These are phyloP conservation scores for Pseudoturritis turrita DNA, from an alignment of 345 rosid species.

Conservation along the genomic window DNA sequence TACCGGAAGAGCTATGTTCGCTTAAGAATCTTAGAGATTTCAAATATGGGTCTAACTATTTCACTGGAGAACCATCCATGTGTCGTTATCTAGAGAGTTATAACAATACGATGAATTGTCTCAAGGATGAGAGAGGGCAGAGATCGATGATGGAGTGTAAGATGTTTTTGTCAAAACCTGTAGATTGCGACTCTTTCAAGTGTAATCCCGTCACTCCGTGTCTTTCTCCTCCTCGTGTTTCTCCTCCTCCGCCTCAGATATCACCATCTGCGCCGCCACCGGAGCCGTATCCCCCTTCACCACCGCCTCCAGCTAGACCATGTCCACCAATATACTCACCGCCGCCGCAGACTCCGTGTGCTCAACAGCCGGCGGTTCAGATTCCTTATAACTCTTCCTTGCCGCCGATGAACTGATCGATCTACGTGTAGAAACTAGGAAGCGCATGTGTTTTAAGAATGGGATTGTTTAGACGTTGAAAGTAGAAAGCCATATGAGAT, in stretches of 20 bases:
- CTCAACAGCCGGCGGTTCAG: conserved; percentile 16
- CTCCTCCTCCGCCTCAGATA: conserved; percentile 20
- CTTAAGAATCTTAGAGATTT: conserved; percentile 58
- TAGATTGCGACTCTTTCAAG: conserved; percentile 45
- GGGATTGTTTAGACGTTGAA: background rate
- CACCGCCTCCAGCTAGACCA: conserved; percentile 13
- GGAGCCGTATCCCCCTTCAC: conserved; percentile 4
- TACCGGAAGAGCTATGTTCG: conserved; percentile 48
- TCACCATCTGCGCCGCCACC: conserved; percentile 9
- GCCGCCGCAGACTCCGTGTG: conserved; percentile 25
- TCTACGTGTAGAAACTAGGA: conserved; percentile 17
- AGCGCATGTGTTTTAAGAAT: conserved; percentile 7
- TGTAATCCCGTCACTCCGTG: conserved; percentile 36
- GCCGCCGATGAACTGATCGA: conserved; percentile 20
- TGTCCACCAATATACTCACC: conserved; percentile 24
- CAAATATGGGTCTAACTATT: conserved; percentile 49
- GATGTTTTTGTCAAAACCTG: conserved; percentile 43
- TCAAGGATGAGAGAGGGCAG: conserved; percentile 39
- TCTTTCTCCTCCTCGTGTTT: conserved; percentile 22
- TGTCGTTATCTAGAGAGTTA: conserved; percentile 38
- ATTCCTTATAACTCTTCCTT: conserved; percentile 9
- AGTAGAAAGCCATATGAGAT: background rate
- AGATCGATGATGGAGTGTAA: conserved; percentile 62
- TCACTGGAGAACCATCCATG: conserved; percentile 42
- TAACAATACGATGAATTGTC: conserved; percentile 54